Percentiles rank a stretch among this genome's conserved stretches.
phyloP scores from a whole-genome alignment of 2,329 filamentous ascomycete species.

The Pseudogymnoascus sp. region DNA sequence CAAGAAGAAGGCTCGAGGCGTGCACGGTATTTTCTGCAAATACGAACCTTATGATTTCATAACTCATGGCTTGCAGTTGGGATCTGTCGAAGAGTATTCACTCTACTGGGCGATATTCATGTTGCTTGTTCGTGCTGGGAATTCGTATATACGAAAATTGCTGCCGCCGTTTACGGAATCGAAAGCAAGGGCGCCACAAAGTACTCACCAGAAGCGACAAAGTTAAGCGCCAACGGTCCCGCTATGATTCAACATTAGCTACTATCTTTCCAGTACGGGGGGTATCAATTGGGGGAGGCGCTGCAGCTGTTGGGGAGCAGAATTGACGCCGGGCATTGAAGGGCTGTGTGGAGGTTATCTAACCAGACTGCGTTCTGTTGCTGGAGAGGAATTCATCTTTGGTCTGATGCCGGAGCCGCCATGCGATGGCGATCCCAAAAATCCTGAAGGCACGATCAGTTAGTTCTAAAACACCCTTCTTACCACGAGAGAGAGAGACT shows the following conservation, averaged over 20 bases:
- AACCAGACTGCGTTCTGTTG: constrained; percentile 79
- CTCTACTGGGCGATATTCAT: constrained; percentile 16
- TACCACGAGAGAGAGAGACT: neutral
- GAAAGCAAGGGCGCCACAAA: constrained; percentile 25
- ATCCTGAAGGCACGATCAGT: constrained; percentile 37
- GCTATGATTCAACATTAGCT: constrained; percentile 39
- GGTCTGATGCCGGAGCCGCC: constrained; percentile 39
- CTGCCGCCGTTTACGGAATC: constrained; percentile 54
- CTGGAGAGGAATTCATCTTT: constrained; percentile 60
- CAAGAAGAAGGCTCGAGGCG: constrained; percentile 14
- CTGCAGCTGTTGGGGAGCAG: constrained; percentile 12
- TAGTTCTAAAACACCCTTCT: neutral
- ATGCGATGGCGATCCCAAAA: constrained; percentile 51
- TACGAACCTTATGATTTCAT: constrained; percentile 31
- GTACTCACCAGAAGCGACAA: constrained; percentile 85
- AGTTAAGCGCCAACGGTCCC: constrained; percentile 74
- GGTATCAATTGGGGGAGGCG: neutral
- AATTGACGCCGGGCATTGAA: neutral
- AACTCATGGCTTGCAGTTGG: constrained; percentile 18
- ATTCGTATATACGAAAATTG: constrained; percentile 29
- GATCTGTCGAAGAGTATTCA: constrained; percentile 14
- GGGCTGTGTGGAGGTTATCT: constrained; percentile 29
- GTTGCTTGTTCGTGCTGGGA: constrained; percentile 5
- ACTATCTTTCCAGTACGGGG: neutral
- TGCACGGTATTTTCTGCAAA: constrained; percentile 18